phyloP scores from a whole-genome alignment of 768 basidiomycete species.

The Terana coerulea region DNA sequence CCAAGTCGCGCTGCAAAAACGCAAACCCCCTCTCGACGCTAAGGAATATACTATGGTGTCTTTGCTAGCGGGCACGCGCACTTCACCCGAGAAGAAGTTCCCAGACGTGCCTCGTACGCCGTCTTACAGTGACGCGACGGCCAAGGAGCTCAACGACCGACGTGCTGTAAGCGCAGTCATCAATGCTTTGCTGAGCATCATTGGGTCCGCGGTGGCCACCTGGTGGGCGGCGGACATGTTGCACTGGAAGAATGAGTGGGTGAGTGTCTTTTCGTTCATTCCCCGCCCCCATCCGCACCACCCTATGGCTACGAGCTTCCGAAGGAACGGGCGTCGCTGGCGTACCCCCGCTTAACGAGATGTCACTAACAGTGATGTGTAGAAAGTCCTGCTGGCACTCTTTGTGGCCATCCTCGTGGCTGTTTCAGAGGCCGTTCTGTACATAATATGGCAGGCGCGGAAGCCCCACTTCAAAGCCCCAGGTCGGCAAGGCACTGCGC shows the following conservation, averaged over 20 bases:
- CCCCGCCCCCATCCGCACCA: too few relatives aligned
- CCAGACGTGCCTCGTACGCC: slow-evolving; percentile 43
- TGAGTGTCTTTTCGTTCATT: slow-evolving; percentile 31
- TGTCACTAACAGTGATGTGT: slow-evolving; percentile 3
- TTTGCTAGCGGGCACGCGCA: slow-evolving; percentile 70
- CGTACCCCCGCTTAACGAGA: not conserved
- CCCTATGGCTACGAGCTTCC: too few relatives aligned
- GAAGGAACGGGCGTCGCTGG: too few relatives aligned
- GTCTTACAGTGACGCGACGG: slow-evolving; percentile 39
- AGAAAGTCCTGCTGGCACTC: slow-evolving; percentile 58
- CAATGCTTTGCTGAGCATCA: slow-evolving; percentile 69
- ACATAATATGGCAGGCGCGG: slow-evolving; percentile 68
- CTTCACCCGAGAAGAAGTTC: slow-evolving; percentile 75
- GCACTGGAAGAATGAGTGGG: slow-evolving; percentile 74
- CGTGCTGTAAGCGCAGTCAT: slow-evolving; percentile 66
- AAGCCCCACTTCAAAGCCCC: too few relatives aligned
- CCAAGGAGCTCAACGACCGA: slow-evolving; percentile 47
- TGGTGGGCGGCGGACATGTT: slow-evolving; percentile 70
- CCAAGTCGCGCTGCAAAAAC: slow-evolving; percentile 28
- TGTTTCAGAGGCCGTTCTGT: slow-evolving; percentile 63
- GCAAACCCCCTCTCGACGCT: slow-evolving; percentile 45
- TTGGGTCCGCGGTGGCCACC: slow-evolving; percentile 59
- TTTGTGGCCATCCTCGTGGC: slow-evolving; percentile 64
- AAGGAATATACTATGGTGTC: slow-evolving; percentile 65
- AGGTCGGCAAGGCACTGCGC: too few relatives aligned